Conservation (phyloP, 179 eudicot genomes). For the Silene noctiflora region DNA sequence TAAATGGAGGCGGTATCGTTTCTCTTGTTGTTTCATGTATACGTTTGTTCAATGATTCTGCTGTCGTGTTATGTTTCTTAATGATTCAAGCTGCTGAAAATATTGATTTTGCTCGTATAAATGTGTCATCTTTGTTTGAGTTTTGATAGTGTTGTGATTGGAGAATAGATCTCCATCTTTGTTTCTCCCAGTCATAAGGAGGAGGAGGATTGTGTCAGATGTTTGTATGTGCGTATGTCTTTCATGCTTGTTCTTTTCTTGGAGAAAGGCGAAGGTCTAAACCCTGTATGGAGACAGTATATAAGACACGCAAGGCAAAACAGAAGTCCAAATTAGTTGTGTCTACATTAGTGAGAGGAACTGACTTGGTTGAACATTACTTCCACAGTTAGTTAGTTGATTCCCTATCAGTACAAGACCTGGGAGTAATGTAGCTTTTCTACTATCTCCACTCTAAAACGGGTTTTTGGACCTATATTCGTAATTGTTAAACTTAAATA, state of each 20-base stretch:
- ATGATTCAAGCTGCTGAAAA: not conserved
- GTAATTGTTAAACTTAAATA: no score
- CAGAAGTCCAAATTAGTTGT: not conserved
- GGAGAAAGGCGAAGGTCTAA: not conserved
- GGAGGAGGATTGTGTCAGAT: not conserved
- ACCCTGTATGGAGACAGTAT: not conserved
- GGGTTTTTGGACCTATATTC: no score
- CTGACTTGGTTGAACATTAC: not conserved
- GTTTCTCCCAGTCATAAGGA: not conserved
- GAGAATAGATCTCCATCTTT: not conserved
- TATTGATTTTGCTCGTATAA: not conserved
- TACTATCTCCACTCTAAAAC: not conserved
- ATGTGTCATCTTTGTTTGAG: not conserved
- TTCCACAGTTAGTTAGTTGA: not conserved
- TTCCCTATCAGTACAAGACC: not conserved
- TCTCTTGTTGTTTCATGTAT: no score
- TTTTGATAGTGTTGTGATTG: not conserved
- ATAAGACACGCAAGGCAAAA: not conserved
- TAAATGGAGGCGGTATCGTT: no score
- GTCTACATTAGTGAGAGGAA: not conserved
- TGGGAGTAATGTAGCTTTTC: not conserved
- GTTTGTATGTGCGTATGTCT: not conserved
- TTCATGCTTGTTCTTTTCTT: not conserved
- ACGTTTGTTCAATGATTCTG: not conserved
- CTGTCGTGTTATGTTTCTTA: not conserved